Percentiles rank a stretch among this genome's conserved stretches.
These are phyloP conservation scores for Gautieria morchelliformis DNA, from an alignment of 768 basidiomycete genomes.

Conservation along the genomic window DNA sequence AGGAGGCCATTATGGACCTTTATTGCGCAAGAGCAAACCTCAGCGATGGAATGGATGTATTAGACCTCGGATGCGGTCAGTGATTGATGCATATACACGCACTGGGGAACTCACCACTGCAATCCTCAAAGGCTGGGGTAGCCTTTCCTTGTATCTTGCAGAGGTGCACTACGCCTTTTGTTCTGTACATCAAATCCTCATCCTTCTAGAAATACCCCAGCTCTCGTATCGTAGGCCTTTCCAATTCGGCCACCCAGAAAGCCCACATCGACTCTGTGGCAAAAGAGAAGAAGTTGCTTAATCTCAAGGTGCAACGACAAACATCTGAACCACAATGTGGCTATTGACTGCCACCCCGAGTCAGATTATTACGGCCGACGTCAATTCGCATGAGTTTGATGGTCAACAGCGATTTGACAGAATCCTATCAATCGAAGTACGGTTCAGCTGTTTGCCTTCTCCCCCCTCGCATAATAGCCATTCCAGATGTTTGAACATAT, in stretches of 20 bases:
- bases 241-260: conserved; percentile 63
- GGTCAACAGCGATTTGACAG: conserved; percentile 50
- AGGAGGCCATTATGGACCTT: conserved; percentile 53
- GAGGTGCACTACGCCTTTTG: conserved; percentile 26
- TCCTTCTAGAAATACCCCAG: conserved; percentile 53
- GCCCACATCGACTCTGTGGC: conserved; percentile 47
- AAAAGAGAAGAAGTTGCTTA: conserved; percentile 37
- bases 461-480: not conserved
- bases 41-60: conserved; percentile 47
- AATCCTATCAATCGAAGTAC: conserved; percentile 59
- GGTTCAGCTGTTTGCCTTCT: not conserved
- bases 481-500: conserved; percentile 67
- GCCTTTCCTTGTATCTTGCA: conserved; percentile 54
- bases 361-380: conserved; percentile 59
- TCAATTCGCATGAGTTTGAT: conserved; percentile 52
- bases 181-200: not conserved
- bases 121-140: conserved; percentile 49
- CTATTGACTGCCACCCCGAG: not conserved
- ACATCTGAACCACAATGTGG: not conserved
- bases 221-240: conserved; percentile 50
- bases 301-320: conserved; percentile 33
- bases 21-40: conserved; percentile 60
- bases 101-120: not conserved
- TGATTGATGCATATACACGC: too few relatives aligned
- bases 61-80: conserved; percentile 52